Conservation (phyloP, 192 early-diverging fungal species). For the Jimgerdemannia lactiflua region DNA sequence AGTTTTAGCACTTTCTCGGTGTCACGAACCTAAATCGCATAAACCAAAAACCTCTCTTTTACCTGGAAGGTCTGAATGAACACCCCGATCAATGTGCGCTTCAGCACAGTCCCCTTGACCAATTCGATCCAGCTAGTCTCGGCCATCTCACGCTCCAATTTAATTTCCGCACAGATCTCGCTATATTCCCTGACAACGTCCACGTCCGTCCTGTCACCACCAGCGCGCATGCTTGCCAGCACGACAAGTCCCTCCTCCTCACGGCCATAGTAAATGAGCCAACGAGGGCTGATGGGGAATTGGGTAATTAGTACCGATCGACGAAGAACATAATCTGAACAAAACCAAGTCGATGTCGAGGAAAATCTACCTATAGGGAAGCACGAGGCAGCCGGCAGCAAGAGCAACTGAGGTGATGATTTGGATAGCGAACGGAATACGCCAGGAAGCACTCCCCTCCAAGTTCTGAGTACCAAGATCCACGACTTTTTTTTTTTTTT, state of each 20-base stretch:
- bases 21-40: too few relatives aligned
- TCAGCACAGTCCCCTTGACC: conserved; percentile 46
- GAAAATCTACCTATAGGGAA: not conserved
- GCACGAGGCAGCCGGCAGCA: conserved; percentile 9
- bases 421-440: conserved; percentile 82
- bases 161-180: conserved; percentile 66
- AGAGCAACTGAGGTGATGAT: conserved; percentile 75
- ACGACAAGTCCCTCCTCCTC: conserved; percentile 67
- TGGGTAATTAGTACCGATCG: too few relatives aligned
- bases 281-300: conserved; percentile 87
- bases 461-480: conserved; percentile 31
- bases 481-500: not conserved
- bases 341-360: too few relatives aligned
- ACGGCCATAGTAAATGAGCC: conserved; percentile 69
- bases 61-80: conserved; percentile 48
- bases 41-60: too few relatives aligned
- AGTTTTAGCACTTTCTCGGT: too few relatives aligned
- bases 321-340: too few relatives aligned
- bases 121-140: conserved; percentile 62
- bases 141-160: conserved; percentile 56
- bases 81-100: conserved; percentile 61
- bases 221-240: conserved; percentile 66
- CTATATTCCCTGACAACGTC: conserved; percentile 63
- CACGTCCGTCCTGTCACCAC: conserved; percentile 52
- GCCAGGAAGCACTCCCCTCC: conserved; percentile 60